Conservation (phyloP, 352 stramenopile genomes). For the Globisporangium nunn region DNA sequence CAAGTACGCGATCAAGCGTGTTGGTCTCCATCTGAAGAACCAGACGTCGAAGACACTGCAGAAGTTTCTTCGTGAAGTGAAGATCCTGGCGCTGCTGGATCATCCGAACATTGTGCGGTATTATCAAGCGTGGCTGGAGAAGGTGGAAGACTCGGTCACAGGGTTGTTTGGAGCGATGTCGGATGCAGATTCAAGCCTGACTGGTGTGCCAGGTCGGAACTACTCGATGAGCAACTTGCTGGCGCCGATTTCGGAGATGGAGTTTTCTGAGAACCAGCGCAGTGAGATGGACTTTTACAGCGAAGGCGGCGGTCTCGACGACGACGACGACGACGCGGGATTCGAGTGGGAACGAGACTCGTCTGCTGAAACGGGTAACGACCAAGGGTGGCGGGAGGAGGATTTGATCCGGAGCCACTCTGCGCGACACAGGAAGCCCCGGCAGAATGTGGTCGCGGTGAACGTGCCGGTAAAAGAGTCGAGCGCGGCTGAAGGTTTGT, state of each 20-base stretch:
- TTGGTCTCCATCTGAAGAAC: slow-evolving; percentile 76
- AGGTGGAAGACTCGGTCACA: slow-evolving; percentile 50
- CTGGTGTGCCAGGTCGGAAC: slow-evolving; percentile 28
- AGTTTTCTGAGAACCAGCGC: slow-evolving; percentile 51
- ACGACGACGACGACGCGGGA: slow-evolving; percentile 54
- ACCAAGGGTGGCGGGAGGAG: slow-evolving; percentile 55
- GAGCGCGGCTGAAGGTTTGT: slow-evolving; percentile 36
- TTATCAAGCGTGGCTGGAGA: slow-evolving; percentile 90
- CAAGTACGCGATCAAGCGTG: slow-evolving; percentile 91
- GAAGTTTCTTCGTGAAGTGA: slow-evolving; percentile 90
- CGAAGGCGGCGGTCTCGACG: slow-evolving; percentile 28
- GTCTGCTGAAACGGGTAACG: slow-evolving; percentile 24
- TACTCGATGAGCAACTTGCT: slow-evolving; percentile 75
- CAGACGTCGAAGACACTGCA: slow-evolving; percentile 89
- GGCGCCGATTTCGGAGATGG: slow-evolving; percentile 55
- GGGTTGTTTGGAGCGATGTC: slow-evolving; percentile 15
- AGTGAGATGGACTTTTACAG: slow-evolving; percentile 39
- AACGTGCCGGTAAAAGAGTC: slow-evolving; percentile 11
- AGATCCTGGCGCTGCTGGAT: slow-evolving; percentile 88
- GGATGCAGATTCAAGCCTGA: slow-evolving; percentile 25
- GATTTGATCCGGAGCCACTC: slow-evolving; percentile 29
- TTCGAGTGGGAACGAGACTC: slow-evolving; percentile 76
- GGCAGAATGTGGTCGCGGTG: slow-evolving; percentile 7
- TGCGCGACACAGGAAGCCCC: not conserved
- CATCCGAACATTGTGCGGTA: slow-evolving; percentile 92